phyloP scores from a whole-genome alignment of 169 alveolate genomes.

The Amoebophrya sp. region DNA sequence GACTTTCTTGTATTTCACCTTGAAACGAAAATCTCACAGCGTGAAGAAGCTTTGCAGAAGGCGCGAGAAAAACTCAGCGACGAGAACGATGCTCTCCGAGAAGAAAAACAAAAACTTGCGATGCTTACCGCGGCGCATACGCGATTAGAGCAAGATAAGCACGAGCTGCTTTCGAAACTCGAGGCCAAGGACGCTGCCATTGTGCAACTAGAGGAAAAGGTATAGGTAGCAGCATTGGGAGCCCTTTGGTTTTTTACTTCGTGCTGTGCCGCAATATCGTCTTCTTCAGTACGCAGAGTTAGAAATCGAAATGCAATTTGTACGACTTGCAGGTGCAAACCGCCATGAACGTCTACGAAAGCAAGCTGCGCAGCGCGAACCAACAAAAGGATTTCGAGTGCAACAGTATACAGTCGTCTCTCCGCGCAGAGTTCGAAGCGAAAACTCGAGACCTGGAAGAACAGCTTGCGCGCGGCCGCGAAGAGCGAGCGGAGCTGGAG shows the following conservation, averaged over 20 bases:
- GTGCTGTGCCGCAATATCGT: too few relatives aligned
- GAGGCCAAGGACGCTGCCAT: neutral
- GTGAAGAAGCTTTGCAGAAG: too few relatives aligned
- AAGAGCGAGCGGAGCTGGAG: neutral
- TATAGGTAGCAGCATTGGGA: too few relatives aligned
- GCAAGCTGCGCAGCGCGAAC: neutral
- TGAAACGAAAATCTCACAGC: too few relatives aligned
- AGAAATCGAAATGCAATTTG: too few relatives aligned
- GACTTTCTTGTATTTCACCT: too few relatives aligned
- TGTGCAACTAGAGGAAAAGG: neutral
- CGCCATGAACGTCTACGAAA: neutral
- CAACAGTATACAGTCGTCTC: neutral
- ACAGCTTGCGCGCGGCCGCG: neutral
- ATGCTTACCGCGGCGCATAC: too few relatives aligned
- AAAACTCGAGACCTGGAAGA: neutral
- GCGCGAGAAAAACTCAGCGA: too few relatives aligned
- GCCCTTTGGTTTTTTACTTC: too few relatives aligned
- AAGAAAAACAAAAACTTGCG: too few relatives aligned
- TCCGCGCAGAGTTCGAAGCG: neutral
- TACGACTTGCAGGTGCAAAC: neutral
- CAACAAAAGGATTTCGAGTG: neutral
- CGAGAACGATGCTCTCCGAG: too few relatives aligned
- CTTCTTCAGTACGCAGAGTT: too few relatives aligned
- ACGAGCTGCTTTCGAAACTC: neutral
- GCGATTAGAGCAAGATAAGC: neutral